Evolutionary conservation across 345 rosid species (phyloP).

Genomic region (Brassica carinata): DNA sequence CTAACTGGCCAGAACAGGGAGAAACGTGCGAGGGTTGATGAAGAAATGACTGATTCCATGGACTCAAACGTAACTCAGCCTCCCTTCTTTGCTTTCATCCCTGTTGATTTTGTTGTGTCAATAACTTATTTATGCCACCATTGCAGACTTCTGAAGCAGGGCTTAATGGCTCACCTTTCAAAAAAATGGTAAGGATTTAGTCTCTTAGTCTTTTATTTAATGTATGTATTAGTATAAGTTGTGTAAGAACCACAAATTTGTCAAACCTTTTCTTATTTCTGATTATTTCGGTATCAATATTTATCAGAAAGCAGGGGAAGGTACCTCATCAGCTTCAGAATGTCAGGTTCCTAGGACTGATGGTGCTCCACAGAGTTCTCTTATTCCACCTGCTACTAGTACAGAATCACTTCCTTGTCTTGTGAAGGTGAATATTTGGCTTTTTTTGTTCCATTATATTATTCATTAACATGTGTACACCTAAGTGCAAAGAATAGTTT

Average conservation of each 20-base stretch:
- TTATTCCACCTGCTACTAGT: constrained; percentile 29
- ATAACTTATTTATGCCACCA: background rate
- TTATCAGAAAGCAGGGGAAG: constrained; percentile 63
- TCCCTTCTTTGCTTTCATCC: background rate
- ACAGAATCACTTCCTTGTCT: constrained; percentile 62
- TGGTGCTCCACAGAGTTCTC: constrained; percentile 36
- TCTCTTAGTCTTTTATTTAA: background rate
- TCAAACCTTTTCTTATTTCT: background rate
- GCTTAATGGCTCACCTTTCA: constrained; percentile 49
- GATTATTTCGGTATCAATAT: background rate
- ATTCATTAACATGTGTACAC: background rate
- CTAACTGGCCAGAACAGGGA: constrained; percentile 55
- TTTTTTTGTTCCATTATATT: background rate
- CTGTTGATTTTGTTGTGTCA: background rate
- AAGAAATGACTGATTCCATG: constrained; percentile 54
- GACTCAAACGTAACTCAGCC: constrained; percentile 41
- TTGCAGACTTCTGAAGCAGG: constrained; percentile 53
- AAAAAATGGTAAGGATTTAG: constrained; percentile 63
- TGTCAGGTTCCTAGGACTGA: constrained; percentile 33
- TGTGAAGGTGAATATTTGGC: constrained; percentile 55
- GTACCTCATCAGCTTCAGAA: constrained; percentile 49
- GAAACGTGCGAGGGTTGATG: constrained; percentile 70
- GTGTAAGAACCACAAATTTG: background rate
- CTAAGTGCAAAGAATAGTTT: background rate
- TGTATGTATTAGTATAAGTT: background rate